These are phyloP conservation scores for Boechera stricta DNA, from an alignment of 345 rosid species.

Conservation along the genomic window DNA sequence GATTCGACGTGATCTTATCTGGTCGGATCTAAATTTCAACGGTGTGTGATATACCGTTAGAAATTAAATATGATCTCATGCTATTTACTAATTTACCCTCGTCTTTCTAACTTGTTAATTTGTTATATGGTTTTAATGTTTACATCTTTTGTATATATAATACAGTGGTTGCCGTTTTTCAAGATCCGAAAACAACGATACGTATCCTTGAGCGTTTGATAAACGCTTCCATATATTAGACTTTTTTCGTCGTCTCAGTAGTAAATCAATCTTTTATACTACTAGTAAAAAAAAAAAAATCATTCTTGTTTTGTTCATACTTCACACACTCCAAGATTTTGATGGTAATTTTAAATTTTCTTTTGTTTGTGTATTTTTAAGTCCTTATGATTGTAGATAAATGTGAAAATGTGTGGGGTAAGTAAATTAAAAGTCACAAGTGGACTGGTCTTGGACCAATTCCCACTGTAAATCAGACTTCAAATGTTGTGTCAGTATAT, in stretches of 20 bases:
- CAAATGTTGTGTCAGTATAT: slow-evolving; percentile 40
- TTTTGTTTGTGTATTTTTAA: background rate
- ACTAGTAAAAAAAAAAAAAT: background rate
- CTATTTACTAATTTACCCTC: background rate
- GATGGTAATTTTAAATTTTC: background rate
- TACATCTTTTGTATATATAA: background rate
- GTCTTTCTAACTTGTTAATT: background rate
- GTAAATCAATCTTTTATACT: background rate
- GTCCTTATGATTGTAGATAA: slow-evolving; percentile 8
- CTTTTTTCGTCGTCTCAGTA: background rate
- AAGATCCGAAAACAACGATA: background rate
- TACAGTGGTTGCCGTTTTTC: slow-evolving; percentile 26
- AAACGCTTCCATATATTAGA: slow-evolving; percentile 29
- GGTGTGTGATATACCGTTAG: slow-evolving; percentile 26
- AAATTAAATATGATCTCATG: background rate
- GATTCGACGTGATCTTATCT: slow-evolving; percentile 41
- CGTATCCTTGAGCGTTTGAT: background rate
- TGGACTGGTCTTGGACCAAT: slow-evolving; percentile 84
- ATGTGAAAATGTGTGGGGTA: slow-evolving; percentile 37
- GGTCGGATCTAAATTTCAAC: slow-evolving; percentile 28
- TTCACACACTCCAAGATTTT: slow-evolving; percentile 34
- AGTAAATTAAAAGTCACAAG: slow-evolving; percentile 36
- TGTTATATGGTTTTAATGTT: slow-evolving; percentile 9
- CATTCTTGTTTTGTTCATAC: slow-evolving; percentile 14
- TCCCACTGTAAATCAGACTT: slow-evolving; percentile 62